Evolutionary conservation across 805 yeast genomes (phyloP), one percentile per base, ranked within the genome.

Genomic region (Komagataella phaffii): DNA sequence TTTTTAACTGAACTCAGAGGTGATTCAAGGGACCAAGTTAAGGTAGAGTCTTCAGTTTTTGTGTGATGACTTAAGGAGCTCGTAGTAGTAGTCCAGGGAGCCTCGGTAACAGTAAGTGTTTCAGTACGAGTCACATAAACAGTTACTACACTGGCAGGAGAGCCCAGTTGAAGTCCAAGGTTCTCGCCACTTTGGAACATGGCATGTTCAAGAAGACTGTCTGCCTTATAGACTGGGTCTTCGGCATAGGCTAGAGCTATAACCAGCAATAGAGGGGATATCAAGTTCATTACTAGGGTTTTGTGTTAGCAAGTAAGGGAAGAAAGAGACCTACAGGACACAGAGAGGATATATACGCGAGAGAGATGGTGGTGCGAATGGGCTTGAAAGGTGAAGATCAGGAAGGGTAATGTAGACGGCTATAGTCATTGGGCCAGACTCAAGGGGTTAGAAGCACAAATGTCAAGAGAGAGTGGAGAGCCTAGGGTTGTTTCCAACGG

Each of bases 111-210:
- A n/a, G 30, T 23, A n/a, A 48, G 45, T 14, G 36, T 17, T 19
- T 24, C 36, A n/a, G 50, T 48, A 21, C 17, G 21, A 10, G 50
- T 48, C 19, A 48, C 50, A 48, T 48, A 48, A n/a, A 48, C 50
- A 7, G 50, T 48, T 30, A 30, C 40, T 14, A 30, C 40, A 30
- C 40, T 30, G 14, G 40, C 40, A 30, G 40, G 14, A 14, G 40
- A 8, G 14, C 40, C 40, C 12, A 30, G 40, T 30, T 30, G 40
- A 8, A 30, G 40, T 10, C 40, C 40, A 30, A 30, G 40, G 14
- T 30, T 30, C 10, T 30, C 40, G 40, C 40, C 40, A 30, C 14
- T 30, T 30, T 30, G 40, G 14, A 30, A 30, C 40, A 30, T 30
- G 40, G 40, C 40, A 5, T 30, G 40, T 30, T 30, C 40, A 10